These are phyloP conservation scores for Cylindrotheca fusiformis DNA, from an alignment of 108 stramenopile genomes.

Conservation along the genomic window DNA sequence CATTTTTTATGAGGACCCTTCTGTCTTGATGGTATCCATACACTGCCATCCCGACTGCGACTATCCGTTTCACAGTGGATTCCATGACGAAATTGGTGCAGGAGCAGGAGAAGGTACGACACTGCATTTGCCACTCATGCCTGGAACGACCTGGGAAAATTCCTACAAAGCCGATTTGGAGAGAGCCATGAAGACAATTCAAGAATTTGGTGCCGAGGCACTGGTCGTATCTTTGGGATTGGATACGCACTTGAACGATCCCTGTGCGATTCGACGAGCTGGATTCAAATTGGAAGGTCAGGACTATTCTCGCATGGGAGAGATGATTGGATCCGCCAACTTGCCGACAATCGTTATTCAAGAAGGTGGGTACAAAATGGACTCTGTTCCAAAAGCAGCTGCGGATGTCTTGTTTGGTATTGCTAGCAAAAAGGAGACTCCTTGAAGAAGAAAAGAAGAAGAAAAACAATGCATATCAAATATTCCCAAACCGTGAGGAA, in stretches of 20 bases:
- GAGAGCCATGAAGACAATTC: constrained; percentile 44
- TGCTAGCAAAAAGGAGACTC: too few relatives aligned
- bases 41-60: constrained; percentile 80
- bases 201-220: constrained; percentile 45
- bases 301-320: constrained; percentile 65
- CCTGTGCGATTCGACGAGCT: constrained; percentile 57
- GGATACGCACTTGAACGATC: constrained; percentile 73
- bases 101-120: constrained; percentile 50
- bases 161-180: constrained; percentile 46
- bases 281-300: constrained; percentile 56
- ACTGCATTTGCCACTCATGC: constrained; percentile 61
- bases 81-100: constrained; percentile 67
- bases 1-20: constrained; percentile 67
- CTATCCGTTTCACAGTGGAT: constrained; percentile 83
- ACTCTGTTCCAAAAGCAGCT: constrained; percentile 63
- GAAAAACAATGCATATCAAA: too few relatives aligned
- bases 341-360: constrained; percentile 63
- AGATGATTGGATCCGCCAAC: constrained; percentile 35
- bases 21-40: constrained; percentile 63
- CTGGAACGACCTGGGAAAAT: constrained; percentile 58
- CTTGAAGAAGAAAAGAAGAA: too few relatives aligned
- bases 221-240: constrained; percentile 74
- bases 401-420: constrained; percentile 51
- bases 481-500: too few relatives aligned
- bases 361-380: constrained; percentile 85